Base-by-base conservation (phyloP, 345 rosid genomes). In the Gossypium australe region DNA sequence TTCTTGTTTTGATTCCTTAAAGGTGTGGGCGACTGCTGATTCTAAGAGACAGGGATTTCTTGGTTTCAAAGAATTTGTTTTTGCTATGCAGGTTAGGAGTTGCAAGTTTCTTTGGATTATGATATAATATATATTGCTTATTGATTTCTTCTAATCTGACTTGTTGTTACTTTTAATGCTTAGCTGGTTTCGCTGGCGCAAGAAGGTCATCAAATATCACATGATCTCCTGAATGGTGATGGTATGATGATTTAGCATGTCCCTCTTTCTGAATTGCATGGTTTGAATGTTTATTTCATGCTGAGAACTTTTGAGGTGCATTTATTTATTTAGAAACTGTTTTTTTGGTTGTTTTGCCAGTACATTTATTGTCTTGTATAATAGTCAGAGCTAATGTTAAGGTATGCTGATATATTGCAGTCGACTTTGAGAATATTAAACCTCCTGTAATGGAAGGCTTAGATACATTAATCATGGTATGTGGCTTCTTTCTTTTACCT, bases 11-110 rank as follows among this genome's bases (percentile, higher is more conserved):
- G 66, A 11, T 18, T 75, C 45, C 9, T 63, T 69, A 44, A 77
- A 94, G 98, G 87, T 92, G 38, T 94, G 98, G 98, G 95, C 98
- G 7, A 88, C 88, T 78, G 90, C 97, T 45, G 97, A 92, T 87
- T 86, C 97, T 41, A 94, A 87, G 83, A 80, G 97, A 49, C 97
- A 89, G 61, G 95, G 97, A 69, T 94, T 83, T 80, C 93, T 92
- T 71, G 92, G 94, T 72, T 86, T 92, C 77, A 82, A 53, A 67
- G 98, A 94, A 72, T 94, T 92, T 79, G 73, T 89, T 18, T 72
- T 75, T 73, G 89, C 97, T 60, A 94, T 94, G 76, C 76, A 73
- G 70, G 70, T 73, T 62, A 4, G 70, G 16, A 2, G 4, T 61
- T 48, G 56, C 5, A 18, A 38, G 11, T 62, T 29, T 73, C 29